Base-by-base conservation (phyloP, 2,329 filamentous ascomycete genomes). In the Plectosphaerella sp. region DNA sequence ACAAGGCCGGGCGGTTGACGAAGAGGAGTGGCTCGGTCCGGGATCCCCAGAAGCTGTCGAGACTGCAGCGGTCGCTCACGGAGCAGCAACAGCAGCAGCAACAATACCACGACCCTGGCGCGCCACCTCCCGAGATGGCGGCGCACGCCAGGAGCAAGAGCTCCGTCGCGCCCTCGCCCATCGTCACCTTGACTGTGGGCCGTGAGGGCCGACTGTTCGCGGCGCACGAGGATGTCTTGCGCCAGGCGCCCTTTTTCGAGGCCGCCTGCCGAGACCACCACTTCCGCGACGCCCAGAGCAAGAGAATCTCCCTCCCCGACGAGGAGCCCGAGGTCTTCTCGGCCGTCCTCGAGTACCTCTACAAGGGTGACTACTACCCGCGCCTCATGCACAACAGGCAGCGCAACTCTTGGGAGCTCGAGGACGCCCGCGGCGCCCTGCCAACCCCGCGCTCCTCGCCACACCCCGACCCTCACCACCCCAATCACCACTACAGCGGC, bases 351-450 rank as follows among this genome's bases (percentile, higher is more conserved):
- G 92, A 97, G 77, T 97, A 92, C 71, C 84, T 97, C 61, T 97
- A 97, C 86, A 96, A 95, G 78, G 91, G 89, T 61, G 91, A 96
- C 80, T 96, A 96, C 76, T 94, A 89, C 72, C 92, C 92, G 52
- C 89, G 91, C 71, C 80, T 97, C 75, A 67, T 96, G 62, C 89
- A 91, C 72, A 89, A 89, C 82, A 91, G 89, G 80, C 86, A 86
- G 71, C 87, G 84, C 67, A 87, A 89, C 77, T 88, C 87, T 75
- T 96, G 89, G 89, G 85, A 90, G 69, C 89, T 96, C 74, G 91
- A 96, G 81, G 87, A 89, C 70, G 66, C 75, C 75, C 25, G 22
- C 16, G 37, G 15, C 22, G 69, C 68, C 58, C 62, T 65, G 54
- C 63, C 61, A 55, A 75, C 74, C 45, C 74, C 76, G 58, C 69